A percentile compares a stretch with the other conserved stretches of the same genome.
phyloP scores from a whole-genome alignment of 1,284 basidiomycete genomes.

The Vanrija sp. region DNA sequence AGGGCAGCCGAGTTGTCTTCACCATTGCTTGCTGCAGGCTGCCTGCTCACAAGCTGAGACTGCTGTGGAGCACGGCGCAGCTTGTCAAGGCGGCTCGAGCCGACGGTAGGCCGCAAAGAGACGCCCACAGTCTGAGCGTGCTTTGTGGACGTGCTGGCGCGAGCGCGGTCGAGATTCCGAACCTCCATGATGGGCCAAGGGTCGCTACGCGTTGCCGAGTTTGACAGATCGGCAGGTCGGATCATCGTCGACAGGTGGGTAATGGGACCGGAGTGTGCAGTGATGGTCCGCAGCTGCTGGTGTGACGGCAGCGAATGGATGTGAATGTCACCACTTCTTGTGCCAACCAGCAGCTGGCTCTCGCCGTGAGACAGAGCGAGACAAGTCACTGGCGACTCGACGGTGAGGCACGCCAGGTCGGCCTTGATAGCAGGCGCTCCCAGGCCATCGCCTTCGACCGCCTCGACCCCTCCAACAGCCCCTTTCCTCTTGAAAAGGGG shows the following conservation, averaged over 20 bases:
- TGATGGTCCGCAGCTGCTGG: conserved; percentile 76
- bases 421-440: conserved; percentile 62
- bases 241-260: conserved; percentile 70
- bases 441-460: conserved; percentile 69
- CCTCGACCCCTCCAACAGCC: conserved; percentile 54
- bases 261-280: conserved; percentile 64
- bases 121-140: conserved; percentile 35
- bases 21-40: not conserved
- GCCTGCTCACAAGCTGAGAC: no score
- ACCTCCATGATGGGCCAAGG: conserved; percentile 45
- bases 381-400: conserved; percentile 57
- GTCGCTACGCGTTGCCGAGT: conserved; percentile 28
- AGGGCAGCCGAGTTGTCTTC: conserved; percentile 56
- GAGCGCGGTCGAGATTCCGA: conserved; percentile 45
- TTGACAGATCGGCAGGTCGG: conserved; percentile 75
- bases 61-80: not conserved
- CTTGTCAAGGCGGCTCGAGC: not conserved
- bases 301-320: conserved; percentile 85
- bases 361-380: conserved; percentile 71
- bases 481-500: conserved; percentile 68
- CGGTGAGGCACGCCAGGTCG: conserved; percentile 12
- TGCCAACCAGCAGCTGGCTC: conserved; percentile 70
- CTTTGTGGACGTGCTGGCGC: conserved; percentile 28
- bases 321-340: conserved; percentile 67
- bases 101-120: conserved; percentile 15